Conservation (phyloP, 2,329 filamentous ascomycete species). For the Dactylonectria estremocensis region DNA sequence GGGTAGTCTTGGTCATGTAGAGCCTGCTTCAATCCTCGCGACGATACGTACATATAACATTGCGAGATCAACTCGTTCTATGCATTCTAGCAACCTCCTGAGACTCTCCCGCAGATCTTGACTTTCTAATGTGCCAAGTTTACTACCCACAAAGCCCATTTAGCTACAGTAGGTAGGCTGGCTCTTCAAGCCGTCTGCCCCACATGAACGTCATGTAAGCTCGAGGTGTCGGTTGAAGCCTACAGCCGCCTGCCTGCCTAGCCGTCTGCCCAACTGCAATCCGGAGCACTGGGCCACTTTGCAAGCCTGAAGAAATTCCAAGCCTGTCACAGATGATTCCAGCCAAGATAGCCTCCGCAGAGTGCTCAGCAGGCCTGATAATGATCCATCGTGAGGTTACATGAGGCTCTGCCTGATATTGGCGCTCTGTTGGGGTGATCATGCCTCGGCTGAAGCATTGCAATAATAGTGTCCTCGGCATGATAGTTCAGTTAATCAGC, state of each 20-base stretch:
- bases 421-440: conserved; percentile 17
- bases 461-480: too few species aligned
- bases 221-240: conserved; percentile 36
- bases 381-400: conserved; percentile 46
- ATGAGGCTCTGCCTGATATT: conserved; percentile 41
- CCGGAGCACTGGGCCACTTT: background rate
- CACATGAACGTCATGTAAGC: conserved; percentile 14
- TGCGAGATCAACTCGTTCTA: too few species aligned
- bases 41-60: too few species aligned
- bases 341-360: conserved; percentile 34
- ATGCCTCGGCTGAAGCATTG: background rate
- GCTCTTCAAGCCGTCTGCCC: too few species aligned
- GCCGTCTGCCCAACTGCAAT: conserved; percentile 19
- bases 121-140: conserved; percentile 29
- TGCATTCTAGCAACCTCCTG: too few species aligned
- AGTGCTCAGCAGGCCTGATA: conserved; percentile 22
- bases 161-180: too few species aligned
- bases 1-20: too few species aligned
- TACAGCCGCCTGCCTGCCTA: conserved; percentile 32
- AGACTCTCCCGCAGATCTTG: too few species aligned
- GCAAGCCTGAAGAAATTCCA: conserved; percentile 31
- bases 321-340: conserved; percentile 36
- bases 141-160: conserved; percentile 23
- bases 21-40: too few species aligned
- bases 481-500: background rate